phyloP scores from a whole-genome alignment of 2,329 filamentous ascomycete genomes.

The Pseudogymnoascus sp. region DNA sequence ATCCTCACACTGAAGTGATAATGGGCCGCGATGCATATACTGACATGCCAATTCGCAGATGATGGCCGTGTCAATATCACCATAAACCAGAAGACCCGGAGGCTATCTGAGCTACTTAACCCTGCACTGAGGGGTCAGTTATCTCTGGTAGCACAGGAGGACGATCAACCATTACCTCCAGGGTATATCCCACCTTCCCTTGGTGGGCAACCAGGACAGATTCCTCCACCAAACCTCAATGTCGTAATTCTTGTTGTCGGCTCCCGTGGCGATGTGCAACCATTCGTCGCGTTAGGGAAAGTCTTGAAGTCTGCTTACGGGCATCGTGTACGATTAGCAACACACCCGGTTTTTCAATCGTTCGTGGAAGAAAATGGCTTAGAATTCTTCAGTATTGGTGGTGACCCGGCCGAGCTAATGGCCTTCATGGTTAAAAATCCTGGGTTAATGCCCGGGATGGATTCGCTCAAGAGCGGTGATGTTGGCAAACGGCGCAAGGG shows the following conservation, averaged over 20 bases:
- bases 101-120: conserved; percentile 59
- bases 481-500: conserved; percentile 66
- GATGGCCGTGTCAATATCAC: conserved; percentile 75
- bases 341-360: conserved; percentile 58
- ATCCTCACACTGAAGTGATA: conserved; percentile 8
- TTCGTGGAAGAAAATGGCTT: conserved; percentile 65
- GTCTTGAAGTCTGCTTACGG: conserved; percentile 56
- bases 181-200: conserved; percentile 68
- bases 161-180: conserved; percentile 48
- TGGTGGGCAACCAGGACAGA: conserved; percentile 55
- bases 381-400: conserved; percentile 72
- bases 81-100: conserved; percentile 63
- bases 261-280: conserved; percentile 68
- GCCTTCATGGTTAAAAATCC: conserved; percentile 84
- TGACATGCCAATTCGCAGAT: conserved; percentile 35
- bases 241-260: conserved; percentile 70
- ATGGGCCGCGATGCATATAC: not conserved
- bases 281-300: conserved; percentile 63
- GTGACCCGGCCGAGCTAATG: conserved; percentile 71
- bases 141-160: conserved; percentile 33
- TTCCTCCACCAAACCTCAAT: conserved; percentile 53
- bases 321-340: conserved; percentile 67
- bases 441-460: conserved; percentile 74
- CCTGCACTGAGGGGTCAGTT: conserved; percentile 55
- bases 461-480: conserved; percentile 69